phyloP scores from a whole-genome alignment of 768 basidiomycete genomes.

The Mycena epipterygia region DNA sequence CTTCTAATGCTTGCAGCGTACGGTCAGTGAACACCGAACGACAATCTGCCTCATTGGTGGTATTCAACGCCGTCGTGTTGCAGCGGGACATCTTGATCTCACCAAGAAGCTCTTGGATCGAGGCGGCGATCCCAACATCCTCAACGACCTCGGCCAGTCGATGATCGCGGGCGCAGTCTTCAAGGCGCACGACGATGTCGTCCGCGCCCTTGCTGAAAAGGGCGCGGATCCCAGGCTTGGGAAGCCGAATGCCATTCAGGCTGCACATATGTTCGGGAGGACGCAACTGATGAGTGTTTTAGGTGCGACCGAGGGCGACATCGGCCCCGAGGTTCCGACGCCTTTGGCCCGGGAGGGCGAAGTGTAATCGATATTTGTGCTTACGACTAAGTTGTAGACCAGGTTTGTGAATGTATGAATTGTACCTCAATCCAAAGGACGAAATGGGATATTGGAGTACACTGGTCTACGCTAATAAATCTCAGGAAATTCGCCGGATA shows the following conservation, averaged over 20 bases:
- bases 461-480: no score
- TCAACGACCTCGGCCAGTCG: constrained; percentile 81
- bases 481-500: no score
- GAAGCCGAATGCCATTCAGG: constrained; percentile 76
- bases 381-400: no score
- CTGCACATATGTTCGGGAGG: constrained; percentile 77
- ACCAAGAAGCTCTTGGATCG: constrained; percentile 65
- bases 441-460: no score
- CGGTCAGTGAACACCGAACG: constrained; percentile 19
- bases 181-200: constrained; percentile 76
- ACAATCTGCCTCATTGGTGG: constrained; percentile 14
- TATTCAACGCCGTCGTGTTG: background rate
- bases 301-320: constrained; percentile 72
- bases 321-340: constrained; percentile 53
- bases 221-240: constrained; percentile 78
- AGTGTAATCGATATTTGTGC: background rate
- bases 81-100: constrained; percentile 70
- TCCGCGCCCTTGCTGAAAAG: constrained; percentile 64
- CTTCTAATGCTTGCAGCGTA: constrained; percentile 86
- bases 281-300: constrained; percentile 67
- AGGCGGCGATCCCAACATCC: constrained; percentile 74
- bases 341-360: constrained; percentile 30
- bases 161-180: constrained; percentile 85
- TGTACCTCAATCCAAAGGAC: no score
- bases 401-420: no score